These are phyloP conservation scores for Nyctanthes arbortristis DNA, from an alignment of 257 asterid genomes.

Conservation along the genomic window DNA sequence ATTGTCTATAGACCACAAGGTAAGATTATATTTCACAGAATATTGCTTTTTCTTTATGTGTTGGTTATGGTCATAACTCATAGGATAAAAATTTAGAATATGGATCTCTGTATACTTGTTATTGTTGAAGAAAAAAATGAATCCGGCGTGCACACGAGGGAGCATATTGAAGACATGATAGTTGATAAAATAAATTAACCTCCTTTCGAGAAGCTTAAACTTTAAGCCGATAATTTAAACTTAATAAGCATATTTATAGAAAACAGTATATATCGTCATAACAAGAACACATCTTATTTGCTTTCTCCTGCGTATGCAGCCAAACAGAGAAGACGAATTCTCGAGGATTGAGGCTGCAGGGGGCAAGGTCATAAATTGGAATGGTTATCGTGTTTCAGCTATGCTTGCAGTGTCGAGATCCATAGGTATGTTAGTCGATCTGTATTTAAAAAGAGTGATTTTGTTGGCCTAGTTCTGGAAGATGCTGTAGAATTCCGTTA, in stretches of 20 bases:
- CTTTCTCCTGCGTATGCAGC: constrained; percentile 35
- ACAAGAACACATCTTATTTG: not conserved
- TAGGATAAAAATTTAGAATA: not conserved
- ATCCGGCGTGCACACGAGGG: not conserved
- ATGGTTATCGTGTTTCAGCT: constrained; percentile 81
- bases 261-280: not conserved
- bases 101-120: not conserved
- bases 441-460: not conserved
- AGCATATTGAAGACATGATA: not conserved
- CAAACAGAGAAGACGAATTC: constrained; percentile 68
- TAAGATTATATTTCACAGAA: constrained; percentile 24
- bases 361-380: constrained; percentile 80
- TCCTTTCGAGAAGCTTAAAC: not conserved
- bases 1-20: constrained; percentile 78
- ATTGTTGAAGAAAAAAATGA: not conserved
- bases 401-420: constrained; percentile 78
- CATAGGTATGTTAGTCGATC: constrained; percentile 52
- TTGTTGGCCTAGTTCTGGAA: not conserved
- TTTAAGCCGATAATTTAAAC: not conserved
- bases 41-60: not conserved
- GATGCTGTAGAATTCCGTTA: not conserved
- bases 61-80: not conserved
- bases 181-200: not conserved
- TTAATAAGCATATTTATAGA: too few relatives aligned
- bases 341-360: constrained; percentile 69